Evolutionary conservation across 805 yeast species (phyloP).

Genomic region (Pichia cephalocereana): DNA sequence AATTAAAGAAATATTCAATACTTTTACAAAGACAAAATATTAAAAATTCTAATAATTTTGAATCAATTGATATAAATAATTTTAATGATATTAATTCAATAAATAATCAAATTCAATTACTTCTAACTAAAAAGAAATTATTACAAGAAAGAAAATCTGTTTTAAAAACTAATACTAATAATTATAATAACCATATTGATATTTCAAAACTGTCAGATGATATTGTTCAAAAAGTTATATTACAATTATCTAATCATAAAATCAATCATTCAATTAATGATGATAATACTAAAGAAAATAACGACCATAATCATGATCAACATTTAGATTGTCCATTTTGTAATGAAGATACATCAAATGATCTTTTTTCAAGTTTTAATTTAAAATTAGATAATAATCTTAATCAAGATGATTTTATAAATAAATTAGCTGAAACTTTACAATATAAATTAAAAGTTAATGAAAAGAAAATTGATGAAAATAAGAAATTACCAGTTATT

Average conservation of each 20-base stretch:
- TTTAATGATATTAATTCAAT: slow-evolving; percentile 4
- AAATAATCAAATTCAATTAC: slow-evolving; percentile 5
- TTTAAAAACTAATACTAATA: no score
- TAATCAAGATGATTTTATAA: slow-evolving; percentile 2
- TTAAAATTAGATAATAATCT: not conserved
- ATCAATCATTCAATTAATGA: not conserved
- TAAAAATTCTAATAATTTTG: not conserved
- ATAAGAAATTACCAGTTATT: slow-evolving; percentile 1
- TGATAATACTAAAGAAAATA: not conserved
- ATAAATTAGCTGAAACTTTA: slow-evolving; percentile 5
- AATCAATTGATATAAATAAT: not conserved
- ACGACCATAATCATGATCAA: not conserved
- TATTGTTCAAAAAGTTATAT: slow-evolving; percentile 1
- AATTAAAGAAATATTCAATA: slow-evolving; percentile 9
- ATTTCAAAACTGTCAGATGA: slow-evolving; percentile 3
- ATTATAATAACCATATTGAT: not conserved
- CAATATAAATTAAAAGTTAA: not conserved
- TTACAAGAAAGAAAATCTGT: no score
- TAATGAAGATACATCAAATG: not conserved
- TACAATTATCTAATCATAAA: slow-evolving; percentile 2
- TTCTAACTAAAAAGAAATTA: not conserved
- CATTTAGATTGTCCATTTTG: slow-evolving; percentile 8
- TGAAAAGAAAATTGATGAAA: not conserved
- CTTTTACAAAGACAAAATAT: not conserved
- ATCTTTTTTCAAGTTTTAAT: not conserved